Base-by-base conservation (phyloP, 2,329 filamentous ascomycete genomes). In the Penicillium sclerotigenum region DNA sequence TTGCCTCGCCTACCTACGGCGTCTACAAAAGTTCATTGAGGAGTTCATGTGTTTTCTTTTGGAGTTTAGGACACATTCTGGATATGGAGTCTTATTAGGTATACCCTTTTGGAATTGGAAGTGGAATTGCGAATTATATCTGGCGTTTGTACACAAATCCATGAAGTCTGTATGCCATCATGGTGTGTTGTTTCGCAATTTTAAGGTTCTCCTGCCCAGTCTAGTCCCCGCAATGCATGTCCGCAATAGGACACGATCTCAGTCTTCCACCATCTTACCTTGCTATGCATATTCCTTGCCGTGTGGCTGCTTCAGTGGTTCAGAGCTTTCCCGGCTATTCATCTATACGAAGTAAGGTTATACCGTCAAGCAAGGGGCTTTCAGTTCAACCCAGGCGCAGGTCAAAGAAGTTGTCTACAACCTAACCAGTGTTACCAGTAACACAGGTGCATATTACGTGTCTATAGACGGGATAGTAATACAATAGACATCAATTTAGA, bases 91-190 rank as follows among this genome's bases (percentile, higher is more conserved):
- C 41, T 53, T 51, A 31, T 51, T 52, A 47, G 57, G 54, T 63
- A 65, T 65, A 65, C 63, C 63, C 63, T 65, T 52, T 56, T 56
- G 53, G 40, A 52, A 56, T 41, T 56, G 47, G 47, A 56, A 52
- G 11, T 47, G 50, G 42, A 47, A 22, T 45, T 51, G n/a, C 37
- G 41, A 33, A 46, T 56, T n/a, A 46, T 45, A 14, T 37, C 33
- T 52, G 57, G 54, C 52, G 56, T 60, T 62, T 62, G 22, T 55
- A 45, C 42, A 59, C 34, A 38, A 41, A 41, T 49, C 60, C 40
- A 45, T 43, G 40, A 33, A 34, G 34, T 33, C 22, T 36, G 48
- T 33, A 13, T 29, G 13, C 24, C n/a, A 40, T 34, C 34, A 28
- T 20, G 11, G 28, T 20, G 13, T 37, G 16, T 41, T 43, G 28